These are phyloP conservation scores for Rhodocollybia butyracea DNA, from an alignment of 768 basidiomycete genomes.

Conservation along the genomic window DNA sequence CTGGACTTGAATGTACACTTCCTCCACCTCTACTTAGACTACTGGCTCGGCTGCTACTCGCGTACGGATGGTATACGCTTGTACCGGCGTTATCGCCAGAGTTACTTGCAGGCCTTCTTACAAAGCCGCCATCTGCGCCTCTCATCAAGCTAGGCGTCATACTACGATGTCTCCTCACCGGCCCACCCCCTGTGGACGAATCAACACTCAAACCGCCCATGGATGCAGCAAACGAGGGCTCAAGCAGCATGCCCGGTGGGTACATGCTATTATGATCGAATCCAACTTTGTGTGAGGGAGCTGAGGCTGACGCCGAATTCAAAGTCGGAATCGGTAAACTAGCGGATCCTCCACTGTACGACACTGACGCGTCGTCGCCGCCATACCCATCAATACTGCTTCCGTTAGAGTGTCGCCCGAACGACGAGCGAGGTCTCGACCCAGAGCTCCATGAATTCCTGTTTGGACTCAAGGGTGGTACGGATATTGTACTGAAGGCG, in stretches of 20 bases:
- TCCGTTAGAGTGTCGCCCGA: background rate
- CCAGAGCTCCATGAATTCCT: background rate
- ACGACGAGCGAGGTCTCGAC: background rate
- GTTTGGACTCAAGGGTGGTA: conserved; percentile 32
- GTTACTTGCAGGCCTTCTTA: conserved; percentile 11
- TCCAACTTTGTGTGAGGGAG: conserved; percentile 64
- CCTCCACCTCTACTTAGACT: conserved; percentile 5
- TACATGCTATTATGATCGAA: conserved; percentile 61
- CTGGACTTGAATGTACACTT: conserved; percentile 29
- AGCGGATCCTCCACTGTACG: background rate
- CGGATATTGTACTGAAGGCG: conserved; percentile 36
- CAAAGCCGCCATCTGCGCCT: conserved; percentile 37
- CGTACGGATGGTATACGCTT: conserved; percentile 60
- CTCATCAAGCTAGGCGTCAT: conserved; percentile 69
- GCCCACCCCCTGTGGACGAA: conserved; percentile 40
- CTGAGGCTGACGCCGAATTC: conserved; percentile 21
- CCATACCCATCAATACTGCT: background rate
- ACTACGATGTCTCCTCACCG: conserved; percentile 67
- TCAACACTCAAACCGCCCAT: conserved; percentile 13
- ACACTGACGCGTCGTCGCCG: background rate
- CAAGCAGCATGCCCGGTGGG: conserved; percentile 33
- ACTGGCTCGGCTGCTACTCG: conserved; percentile 15
- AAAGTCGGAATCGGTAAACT: background rate
- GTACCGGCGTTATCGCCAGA: conserved; percentile 13
- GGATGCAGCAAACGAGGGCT: background rate